phyloP scores from a whole-genome alignment of 306 rosid species.

The Acacia melanoxylon region DNA sequence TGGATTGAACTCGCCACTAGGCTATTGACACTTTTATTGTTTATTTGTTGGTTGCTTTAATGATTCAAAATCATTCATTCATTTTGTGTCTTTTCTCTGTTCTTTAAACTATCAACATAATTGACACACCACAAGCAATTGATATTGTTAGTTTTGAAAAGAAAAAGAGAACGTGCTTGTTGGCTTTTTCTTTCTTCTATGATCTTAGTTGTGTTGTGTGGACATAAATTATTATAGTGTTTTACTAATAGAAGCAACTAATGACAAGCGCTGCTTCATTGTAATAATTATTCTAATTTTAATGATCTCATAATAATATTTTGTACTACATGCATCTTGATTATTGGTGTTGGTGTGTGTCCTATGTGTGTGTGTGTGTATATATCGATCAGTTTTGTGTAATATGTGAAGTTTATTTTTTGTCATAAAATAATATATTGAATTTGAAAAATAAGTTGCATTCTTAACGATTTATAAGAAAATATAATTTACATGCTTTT shows the following conservation, averaged over 20 bases:
- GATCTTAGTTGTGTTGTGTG: not conserved
- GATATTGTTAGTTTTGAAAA: not conserved
- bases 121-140: not conserved
- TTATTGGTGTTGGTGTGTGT: not conserved
- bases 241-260: constrained; percentile 22
- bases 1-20: too few relatives aligned
- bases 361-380: too few relatives aligned
- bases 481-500: not conserved
- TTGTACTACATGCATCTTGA: not conserved
- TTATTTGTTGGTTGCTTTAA: constrained; percentile 23
- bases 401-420: not conserved
- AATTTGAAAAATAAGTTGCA: not conserved
- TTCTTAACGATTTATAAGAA: not conserved
- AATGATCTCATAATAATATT: not conserved
- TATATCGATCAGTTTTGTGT: not conserved
- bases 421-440: not conserved
- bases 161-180: constrained; percentile 2
- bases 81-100: not conserved
- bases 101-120: not conserved
- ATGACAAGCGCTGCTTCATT: constrained; percentile 1
- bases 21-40: not conserved
- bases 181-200: not conserved
- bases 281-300: not conserved
- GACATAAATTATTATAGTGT: not conserved
- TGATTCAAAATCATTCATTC: constrained; percentile 27